phyloP scores from a whole-genome alignment of 202 grass and related monocot genomes.

The Musa balbisiana region DNA sequence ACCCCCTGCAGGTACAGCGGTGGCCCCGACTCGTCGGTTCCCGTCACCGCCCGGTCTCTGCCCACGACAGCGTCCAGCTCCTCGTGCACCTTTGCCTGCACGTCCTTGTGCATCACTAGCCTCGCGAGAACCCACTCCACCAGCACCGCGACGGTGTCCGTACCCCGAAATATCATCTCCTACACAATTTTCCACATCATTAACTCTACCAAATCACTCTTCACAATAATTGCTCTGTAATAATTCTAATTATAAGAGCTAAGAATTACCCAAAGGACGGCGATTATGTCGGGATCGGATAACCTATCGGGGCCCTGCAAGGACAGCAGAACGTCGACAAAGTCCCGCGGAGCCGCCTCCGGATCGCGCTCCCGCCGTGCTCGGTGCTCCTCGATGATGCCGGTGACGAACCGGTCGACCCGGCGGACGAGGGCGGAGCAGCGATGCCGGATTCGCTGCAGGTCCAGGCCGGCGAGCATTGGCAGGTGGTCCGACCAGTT shows the following conservation, averaged over 20 bases:
- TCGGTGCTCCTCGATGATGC: constrained; percentile 60
- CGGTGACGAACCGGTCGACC: constrained; percentile 46
- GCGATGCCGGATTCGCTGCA: constrained; percentile 36
- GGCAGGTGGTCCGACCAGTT: constrained; percentile 83
- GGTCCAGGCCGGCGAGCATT: constrained; percentile 41
- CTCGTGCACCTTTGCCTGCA: constrained; percentile 45
- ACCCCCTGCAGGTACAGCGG: constrained; percentile 46
- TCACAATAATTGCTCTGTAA: too few relatives aligned
- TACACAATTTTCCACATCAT: constrained; percentile 2
- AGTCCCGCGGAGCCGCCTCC: constrained; percentile 26
- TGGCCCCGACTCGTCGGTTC: constrained; percentile 18
- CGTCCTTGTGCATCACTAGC: constrained; percentile 43
- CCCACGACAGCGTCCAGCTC: constrained; percentile 57
- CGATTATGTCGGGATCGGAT: constrained; percentile 56
- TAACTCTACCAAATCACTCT: not conserved
- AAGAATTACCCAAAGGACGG: constrained; percentile 57
- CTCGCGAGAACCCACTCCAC: constrained; percentile 66
- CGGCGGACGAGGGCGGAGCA: constrained; percentile 43
- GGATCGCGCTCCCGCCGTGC: not conserved
- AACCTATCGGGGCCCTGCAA: constrained; percentile 44
- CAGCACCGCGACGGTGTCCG: constrained; percentile 65
- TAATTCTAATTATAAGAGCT: too few relatives aligned
- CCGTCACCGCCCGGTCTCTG: constrained; percentile 16
- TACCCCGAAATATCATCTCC: constrained; percentile 90
- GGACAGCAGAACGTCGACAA: constrained; percentile 64